phyloP scores from a whole-genome alignment of 768 basidiomycete species.

The Strobilomyces dryophilus region DNA sequence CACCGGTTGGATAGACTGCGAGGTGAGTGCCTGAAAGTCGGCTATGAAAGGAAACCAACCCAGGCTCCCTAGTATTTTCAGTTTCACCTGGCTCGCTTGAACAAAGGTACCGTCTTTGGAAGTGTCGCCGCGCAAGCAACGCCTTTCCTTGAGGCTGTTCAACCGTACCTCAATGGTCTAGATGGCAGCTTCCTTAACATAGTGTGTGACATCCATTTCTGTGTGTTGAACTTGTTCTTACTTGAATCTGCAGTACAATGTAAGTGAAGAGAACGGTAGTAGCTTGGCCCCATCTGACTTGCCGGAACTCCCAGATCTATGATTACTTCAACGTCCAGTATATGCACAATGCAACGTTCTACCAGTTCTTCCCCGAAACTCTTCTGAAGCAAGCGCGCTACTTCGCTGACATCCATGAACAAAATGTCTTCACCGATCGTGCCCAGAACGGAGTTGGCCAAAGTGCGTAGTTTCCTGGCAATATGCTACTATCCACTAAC shows the following conservation, averaged over 20 bases:
- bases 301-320: constrained; percentile 46
- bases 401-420: constrained; percentile 76
- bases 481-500: neutral
- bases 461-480: constrained; percentile 46
- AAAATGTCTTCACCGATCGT: constrained; percentile 63
- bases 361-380: constrained; percentile 63
- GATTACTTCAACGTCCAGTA: constrained; percentile 64
- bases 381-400: constrained; percentile 66
- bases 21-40: no score
- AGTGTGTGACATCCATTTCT: constrained; percentile 37
- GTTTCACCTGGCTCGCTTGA: constrained; percentile 21
- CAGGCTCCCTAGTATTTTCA: constrained; percentile 24
- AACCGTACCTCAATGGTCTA: constrained; percentile 65
- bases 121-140: constrained; percentile 45
- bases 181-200: constrained; percentile 62
- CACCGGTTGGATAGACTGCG: no score
- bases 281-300: neutral
- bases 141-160: constrained; percentile 51
- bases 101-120: constrained; percentile 44
- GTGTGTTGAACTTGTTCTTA: constrained; percentile 6
- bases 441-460: constrained; percentile 64
- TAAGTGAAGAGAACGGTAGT: constrained; percentile 32
- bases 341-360: constrained; percentile 73
- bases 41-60: neutral
- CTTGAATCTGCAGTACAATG: constrained; percentile 58